A percentile compares a stretch with the other conserved stretches of the same genome.
phyloP scores from a whole-genome alignment of 1,284 basidiomycete genomes.

The Pseudozyma flocculosa region DNA sequence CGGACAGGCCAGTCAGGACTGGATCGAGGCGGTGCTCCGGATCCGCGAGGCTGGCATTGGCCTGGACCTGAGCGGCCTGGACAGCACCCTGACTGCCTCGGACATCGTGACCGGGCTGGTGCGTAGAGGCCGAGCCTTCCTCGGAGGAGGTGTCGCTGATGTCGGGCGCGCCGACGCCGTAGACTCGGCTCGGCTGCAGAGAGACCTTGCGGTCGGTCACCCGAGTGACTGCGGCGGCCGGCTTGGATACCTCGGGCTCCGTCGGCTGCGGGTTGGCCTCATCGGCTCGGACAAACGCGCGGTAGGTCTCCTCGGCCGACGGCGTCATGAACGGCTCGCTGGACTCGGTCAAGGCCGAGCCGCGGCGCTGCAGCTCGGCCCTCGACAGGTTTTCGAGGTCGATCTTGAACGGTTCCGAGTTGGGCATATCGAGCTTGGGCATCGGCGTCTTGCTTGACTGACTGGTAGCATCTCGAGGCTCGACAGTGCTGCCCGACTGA shows the following conservation, averaged over 20 bases:
- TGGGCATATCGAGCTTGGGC: conserved; percentile 50
- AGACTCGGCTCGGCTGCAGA: conserved; percentile 32
- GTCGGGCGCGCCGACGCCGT: conserved; percentile 25
- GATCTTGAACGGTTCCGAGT: conserved; percentile 47
- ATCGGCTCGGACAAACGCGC: conserved; percentile 19
- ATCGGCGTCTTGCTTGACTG: conserved; percentile 19
- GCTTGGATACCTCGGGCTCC: conserved; percentile 1
- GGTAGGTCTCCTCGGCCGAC: conserved; percentile 36
- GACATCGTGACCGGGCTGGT: conserved; percentile 1
- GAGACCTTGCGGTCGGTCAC: conserved; percentile 35
- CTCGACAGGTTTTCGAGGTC: conserved; percentile 20
- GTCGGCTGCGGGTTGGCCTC: conserved; percentile 13
- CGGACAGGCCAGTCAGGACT: conserved; percentile 15
- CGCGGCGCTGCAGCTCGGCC: conserved; percentile 7
- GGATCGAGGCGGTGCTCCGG: conserved; percentile 26
- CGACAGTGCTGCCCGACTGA: background rate
- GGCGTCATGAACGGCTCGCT: conserved; percentile 36
- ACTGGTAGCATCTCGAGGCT: too few relatives aligned
- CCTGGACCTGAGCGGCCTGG: conserved; percentile 29
- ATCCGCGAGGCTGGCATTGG: conserved; percentile 22
- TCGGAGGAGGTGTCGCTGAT: conserved; percentile 31
- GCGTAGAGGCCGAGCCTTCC: conserved; percentile 13
- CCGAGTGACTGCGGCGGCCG: conserved; percentile 5
- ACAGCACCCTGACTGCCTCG: conserved; percentile 9
- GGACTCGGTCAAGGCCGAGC: conserved; percentile 10